Evolutionary conservation across 768 basidiomycete genomes (phyloP), one percentile per base, ranked within the genome.

Genomic region (Russula abietina): DNA sequence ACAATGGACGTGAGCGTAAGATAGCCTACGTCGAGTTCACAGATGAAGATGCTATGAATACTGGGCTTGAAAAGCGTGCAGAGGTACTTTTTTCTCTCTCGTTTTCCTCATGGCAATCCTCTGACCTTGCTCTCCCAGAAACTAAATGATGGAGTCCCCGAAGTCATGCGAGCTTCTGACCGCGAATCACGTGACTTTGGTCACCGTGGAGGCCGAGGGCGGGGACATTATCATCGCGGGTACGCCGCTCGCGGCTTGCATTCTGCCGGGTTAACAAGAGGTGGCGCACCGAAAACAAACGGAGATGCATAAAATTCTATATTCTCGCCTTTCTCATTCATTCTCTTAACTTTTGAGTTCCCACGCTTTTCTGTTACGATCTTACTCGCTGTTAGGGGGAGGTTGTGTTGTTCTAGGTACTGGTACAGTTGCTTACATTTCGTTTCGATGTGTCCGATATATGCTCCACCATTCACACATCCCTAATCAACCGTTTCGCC

Each of bases 1-100:
- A 74, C 67, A 68, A 74, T 4, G 81, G 82, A 11, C 82, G 85
- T 51, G 74, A 78, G 32, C 75, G 75, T 59, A 83, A 80, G 67
- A 78, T 93, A 60, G 90, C 86, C 1, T 97, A 93, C 70, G 83
- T 97, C 57, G 94, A 96, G 70, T 97, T 96, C 73, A 88, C 84
- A 4, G 89, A 91, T 68, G 92, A 95, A 69, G 89, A 88, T 51
- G 79, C 85, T 11, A 91, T 94, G 89, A 89, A 84, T 68, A 81
- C 78, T 22, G 93, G 88, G 0, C 75, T 95, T 24, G 85, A 83
- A 61, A 88, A 85, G 69, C 87, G 90, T 66, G 81, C 80, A 28
- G 85, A 86, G 73, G 92, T 93, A 65, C 61, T 80, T 74, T 19
- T 32, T 6, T 9, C 46, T 28, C 55, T 59, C 30, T 39, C 9